Evolutionary conservation across 148 eudicot genomes (phyloP).

Genomic region (Silene latifolia): DNA sequence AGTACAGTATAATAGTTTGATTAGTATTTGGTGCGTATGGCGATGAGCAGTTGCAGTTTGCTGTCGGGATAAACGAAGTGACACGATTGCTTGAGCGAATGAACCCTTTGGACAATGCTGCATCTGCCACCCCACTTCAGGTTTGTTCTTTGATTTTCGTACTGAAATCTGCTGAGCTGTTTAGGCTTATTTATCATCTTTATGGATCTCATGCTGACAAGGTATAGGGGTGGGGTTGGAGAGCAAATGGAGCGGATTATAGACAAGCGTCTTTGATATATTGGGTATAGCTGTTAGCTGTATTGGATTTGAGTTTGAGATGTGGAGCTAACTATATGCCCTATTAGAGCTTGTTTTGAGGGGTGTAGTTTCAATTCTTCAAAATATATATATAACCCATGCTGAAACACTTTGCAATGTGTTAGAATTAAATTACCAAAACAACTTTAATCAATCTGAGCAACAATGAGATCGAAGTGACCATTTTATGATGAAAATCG

Average conservation of each 20-base stretch:
- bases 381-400: too few species aligned
- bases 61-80: constrained; percentile 83
- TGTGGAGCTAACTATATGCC: too few species aligned
- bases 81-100: constrained; percentile 77
- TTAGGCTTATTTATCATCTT: not conserved
- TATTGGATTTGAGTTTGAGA: too few species aligned
- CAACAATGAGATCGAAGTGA: too few species aligned
- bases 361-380: too few species aligned
- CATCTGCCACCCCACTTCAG: constrained; percentile 24
- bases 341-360: too few species aligned
- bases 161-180: not conserved
- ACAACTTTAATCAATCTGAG: too few species aligned
- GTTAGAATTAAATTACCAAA: too few species aligned
- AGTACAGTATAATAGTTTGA: not conserved
- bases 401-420: too few species aligned
- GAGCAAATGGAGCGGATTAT: not conserved
- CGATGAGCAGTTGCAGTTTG: constrained; percentile 56
- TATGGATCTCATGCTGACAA: not conserved
- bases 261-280: too few species aligned
- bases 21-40: constrained; percentile 6
- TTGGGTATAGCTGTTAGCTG: too few species aligned
- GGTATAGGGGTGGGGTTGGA: not conserved
- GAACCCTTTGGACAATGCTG: constrained; percentile 31
- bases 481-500: too few species aligned
- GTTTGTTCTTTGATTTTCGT: not conserved